A percentile compares a stretch with the other conserved stretches of the same genome.
Conservation (phyloP, 1,139 yeast genomes). For the Geotrichum klebahnii region DNA sequence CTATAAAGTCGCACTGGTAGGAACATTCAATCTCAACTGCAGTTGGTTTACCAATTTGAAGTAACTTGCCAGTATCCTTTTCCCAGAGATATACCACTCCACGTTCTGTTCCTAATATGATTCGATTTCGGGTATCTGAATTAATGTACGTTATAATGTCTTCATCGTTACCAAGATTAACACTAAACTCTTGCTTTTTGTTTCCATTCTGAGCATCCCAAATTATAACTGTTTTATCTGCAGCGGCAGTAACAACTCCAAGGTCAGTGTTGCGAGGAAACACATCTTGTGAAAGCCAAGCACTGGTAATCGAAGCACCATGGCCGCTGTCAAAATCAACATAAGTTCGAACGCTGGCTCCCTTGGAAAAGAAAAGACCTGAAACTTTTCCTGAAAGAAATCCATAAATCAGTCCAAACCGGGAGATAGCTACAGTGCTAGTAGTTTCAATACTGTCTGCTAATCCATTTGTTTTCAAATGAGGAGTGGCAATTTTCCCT, state of each 20-base stretch:
- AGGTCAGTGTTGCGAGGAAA: slow-evolving; percentile 27
- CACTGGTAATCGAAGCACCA: slow-evolving; percentile 30
- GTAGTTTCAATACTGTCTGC: slow-evolving; percentile 2
- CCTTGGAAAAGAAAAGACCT: slow-evolving; percentile 32
- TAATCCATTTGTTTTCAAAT: slow-evolving; percentile 29
- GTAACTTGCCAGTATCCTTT: slow-evolving; percentile 1
- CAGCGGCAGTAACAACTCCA: slow-evolving; percentile 31
- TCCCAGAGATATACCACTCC: slow-evolving; percentile 17
- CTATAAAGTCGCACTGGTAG: slow-evolving; percentile 29
- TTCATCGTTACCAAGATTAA: slow-evolving; percentile 12
- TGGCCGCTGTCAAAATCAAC: slow-evolving; percentile 29
- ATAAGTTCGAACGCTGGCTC: slow-evolving; percentile 35
- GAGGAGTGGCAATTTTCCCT: slow-evolving; percentile 36
- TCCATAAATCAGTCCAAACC: slow-evolving; percentile 37
- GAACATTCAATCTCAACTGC: neutral
- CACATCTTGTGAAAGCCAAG: slow-evolving; percentile 36
- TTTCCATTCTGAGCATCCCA: slow-evolving; percentile 29
- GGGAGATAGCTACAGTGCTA: slow-evolving; percentile 32
- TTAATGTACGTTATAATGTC: slow-evolving; percentile 27
- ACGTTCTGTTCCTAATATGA: slow-evolving; percentile 24
- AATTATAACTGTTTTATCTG: slow-evolving; percentile 31
- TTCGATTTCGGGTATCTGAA: slow-evolving; percentile 28
- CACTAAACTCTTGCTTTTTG: slow-evolving; percentile 20
- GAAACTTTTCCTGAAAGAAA: slow-evolving; percentile 32
- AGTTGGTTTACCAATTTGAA: slow-evolving; percentile 7